A percentile compares a stretch with the other conserved stretches of the same genome.
phyloP scores from a whole-genome alignment of 2,329 filamentous ascomycete species.

The Calonectria pseudoturangicola region DNA sequence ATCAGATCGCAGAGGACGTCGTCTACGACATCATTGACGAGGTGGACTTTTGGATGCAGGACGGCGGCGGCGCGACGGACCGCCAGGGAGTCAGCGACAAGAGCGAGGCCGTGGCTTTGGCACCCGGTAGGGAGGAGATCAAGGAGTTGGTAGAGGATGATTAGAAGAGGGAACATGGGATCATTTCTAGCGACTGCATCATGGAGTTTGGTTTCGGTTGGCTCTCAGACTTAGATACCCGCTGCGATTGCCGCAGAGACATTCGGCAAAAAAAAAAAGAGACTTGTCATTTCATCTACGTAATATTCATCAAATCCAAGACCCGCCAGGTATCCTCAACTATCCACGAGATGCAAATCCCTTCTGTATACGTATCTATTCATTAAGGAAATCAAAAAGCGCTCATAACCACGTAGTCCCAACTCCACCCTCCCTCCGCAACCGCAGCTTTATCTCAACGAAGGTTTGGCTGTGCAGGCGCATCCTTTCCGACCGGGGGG shows the following conservation, averaged over 20 bases:
- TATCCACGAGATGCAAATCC: constrained; percentile 37
- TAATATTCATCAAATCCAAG: constrained; percentile 34
- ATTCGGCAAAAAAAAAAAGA: constrained; percentile 17
- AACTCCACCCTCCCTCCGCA: neutral
- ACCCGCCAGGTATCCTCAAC: constrained; percentile 33
- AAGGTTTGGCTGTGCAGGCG: constrained; percentile 34
- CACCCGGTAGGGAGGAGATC: constrained; percentile 73
- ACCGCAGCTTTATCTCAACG: constrained; percentile 34
- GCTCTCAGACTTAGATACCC: constrained; percentile 54
- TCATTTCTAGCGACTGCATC: constrained; percentile 29
- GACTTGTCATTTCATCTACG: constrained; percentile 37
- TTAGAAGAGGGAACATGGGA: constrained; percentile 51
- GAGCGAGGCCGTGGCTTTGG: constrained; percentile 65
- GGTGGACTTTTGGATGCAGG: constrained; percentile 90
- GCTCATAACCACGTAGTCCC: constrained; percentile 39
- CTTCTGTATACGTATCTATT: constrained; percentile 33
- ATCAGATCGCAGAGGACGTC: constrained; percentile 96
- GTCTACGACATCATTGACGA: constrained; percentile 96
- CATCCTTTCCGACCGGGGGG: constrained; percentile 35
- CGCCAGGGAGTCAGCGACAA: constrained; percentile 67
- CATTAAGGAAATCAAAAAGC: constrained; percentile 31
- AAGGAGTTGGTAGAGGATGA: constrained; percentile 81
- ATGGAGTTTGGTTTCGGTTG: constrained; percentile 39
- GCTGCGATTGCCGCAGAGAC: constrained; percentile 41
- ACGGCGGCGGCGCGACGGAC: constrained; percentile 72